Evolutionary conservation across 805 yeast species (phyloP), one percentile per base, ranked within the genome.

Genomic region (Brettanomyces nanus): DNA sequence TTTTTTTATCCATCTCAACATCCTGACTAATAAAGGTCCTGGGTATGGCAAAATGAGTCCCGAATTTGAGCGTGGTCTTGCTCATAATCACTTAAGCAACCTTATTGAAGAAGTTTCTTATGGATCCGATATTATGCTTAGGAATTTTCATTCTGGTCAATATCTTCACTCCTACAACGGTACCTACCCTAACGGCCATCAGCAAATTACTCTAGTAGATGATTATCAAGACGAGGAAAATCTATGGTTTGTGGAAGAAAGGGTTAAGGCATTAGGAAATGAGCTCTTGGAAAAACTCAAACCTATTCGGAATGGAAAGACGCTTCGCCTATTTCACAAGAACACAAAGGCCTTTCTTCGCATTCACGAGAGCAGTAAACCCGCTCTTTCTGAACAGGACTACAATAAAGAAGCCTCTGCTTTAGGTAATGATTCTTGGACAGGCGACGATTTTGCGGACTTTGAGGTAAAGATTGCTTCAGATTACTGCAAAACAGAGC

Each of bases 341-440:
- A 43, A 49, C 2, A 82, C 97, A 1, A 73, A 79, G 13, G 75
- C 76, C 44, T 74, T 83, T 33, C 60, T 92, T 37, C 78, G 78
- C 45, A 82, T 86, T 18, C 50, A 55, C 35, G 77, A 70, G 45
- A 83, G 84, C 43, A 50, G 36, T 4, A 75, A 89, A 43, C 96
- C 97, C 3, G 96, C 95, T 7, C 74, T 87, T 20, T 74, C 90
- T 7, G 95, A 85, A 53, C 92, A 85, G 52, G 97, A 92, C 40
- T 89, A 90, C 59, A 80, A 87, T 53, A 73, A 71, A 45, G 95
- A 87, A 58, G 95, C 87, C 1, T 72, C 85, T 20, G 77, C 85
- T 45, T 65, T 76, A 40, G 92, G 90, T 4, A 73, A 72, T 57
- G 58, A 66, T 5, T 73, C 77, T 1, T 74, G 75, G 51, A 61